Evolutionary conservation across 1,284 basidiomycete genomes (phyloP), one percentile per base, ranked within the genome.

Genomic region (Microstroma glucosiphilum): DNA sequence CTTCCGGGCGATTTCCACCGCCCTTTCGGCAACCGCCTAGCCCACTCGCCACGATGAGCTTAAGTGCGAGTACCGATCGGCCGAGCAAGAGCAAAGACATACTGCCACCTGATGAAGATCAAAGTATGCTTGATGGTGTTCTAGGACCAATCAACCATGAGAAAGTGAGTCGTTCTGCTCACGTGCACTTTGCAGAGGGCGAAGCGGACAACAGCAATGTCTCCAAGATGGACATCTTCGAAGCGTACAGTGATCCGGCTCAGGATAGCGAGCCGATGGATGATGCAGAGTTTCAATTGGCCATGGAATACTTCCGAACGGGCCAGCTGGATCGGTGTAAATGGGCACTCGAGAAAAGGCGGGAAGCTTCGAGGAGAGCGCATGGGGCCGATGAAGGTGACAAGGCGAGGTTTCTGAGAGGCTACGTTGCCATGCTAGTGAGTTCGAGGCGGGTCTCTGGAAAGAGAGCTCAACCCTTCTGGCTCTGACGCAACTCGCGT

Each of bases 21-120:
- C 51, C 51, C 15, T 54, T 54, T 25, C 15, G 51, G n/a, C 51
- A 54, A 6, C 51, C 51, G 6, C 51, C 51, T 7, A 54, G 51
- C 51, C 51, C 51, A 17, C 26, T 54, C 8, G 17, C 15, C 6
- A 54, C 19, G 8, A 7, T 54, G 13, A 54, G 51, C 51, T 21
- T 13, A 6, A 54, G 51, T 25, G 51, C 51, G 25, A 25, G 26
- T 13, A 37, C 30, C 9, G 30, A 37, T 37, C 30, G 9, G 30
- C 30, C 30, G 51, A 54, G 6, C 21, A 17, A 23, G 21, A 13
- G 21, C 51, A 21, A 4, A 48, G 43, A 48, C 6, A 12, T 48
- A 6, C 12, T 17, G 43, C 43, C 6, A 3, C 17, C 43, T 48
- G 15, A 21, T 12, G 12, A 6, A 6, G 43, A 48, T 17, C 6